Conservation (phyloP, 2,329 filamentous ascomycete genomes). For the Fusarium domesticum region DNA sequence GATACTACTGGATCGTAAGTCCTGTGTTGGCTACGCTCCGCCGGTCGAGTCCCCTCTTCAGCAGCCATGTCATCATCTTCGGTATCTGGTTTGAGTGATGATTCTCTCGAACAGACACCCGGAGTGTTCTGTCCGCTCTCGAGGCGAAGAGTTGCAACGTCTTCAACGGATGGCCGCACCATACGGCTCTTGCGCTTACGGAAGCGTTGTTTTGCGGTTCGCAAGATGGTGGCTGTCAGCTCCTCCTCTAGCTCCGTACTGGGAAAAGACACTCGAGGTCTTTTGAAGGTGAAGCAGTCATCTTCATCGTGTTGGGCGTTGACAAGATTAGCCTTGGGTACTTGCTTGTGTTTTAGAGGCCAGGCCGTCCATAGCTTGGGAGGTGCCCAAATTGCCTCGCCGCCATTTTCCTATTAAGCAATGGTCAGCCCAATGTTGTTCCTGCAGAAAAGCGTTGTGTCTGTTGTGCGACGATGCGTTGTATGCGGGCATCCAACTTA, state of each 20-base stretch:
- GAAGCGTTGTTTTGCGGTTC: conserved; percentile 66
- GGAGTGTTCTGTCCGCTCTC: conserved; percentile 12
- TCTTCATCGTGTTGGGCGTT: conserved; percentile 45
- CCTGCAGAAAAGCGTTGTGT: too few relatives aligned
- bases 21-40: conserved; percentile 4
- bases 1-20: conserved; percentile 54
- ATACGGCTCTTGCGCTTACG: conserved; percentile 23
- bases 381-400: conserved; percentile 45
- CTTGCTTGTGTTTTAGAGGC: conserved; percentile 64
- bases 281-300: conserved; percentile 51
- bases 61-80: conserved; percentile 11
- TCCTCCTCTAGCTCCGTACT: conserved; percentile 67
- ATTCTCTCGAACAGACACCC: conserved; percentile 12
- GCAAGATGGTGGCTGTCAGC: conserved; percentile 63
- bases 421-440: not conserved
- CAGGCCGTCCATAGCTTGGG: conserved; percentile 76
- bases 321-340: conserved; percentile 57
- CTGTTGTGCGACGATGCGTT: not conserved
- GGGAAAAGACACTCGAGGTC: conserved; percentile 43
- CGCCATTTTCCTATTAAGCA: conserved; percentile 27
- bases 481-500: conserved; percentile 12
- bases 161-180: conserved; percentile 23
- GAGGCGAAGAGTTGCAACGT: conserved; percentile 2
- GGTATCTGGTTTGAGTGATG: conserved; percentile 14
- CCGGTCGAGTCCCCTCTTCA: not conserved